Conservation (phyloP, 257 asterid species). For the Lycium ferocissimum region DNA sequence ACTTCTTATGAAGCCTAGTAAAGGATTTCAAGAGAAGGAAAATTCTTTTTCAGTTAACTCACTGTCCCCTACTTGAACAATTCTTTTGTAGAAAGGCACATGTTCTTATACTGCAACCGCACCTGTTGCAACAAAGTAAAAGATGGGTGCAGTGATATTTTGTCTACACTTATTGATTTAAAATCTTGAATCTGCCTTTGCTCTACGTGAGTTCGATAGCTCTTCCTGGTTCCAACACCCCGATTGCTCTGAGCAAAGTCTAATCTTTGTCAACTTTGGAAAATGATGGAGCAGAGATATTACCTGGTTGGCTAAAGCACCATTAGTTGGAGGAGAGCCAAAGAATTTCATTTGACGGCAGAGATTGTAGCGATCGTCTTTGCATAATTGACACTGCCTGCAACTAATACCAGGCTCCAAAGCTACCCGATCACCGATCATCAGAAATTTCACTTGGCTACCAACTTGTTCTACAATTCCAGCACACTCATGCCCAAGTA, state of each 20-base stretch:
- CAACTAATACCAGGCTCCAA: constrained; percentile 51
- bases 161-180: no score
- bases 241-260: background rate
- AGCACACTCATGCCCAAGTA: constrained; percentile 57
- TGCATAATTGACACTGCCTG: constrained; percentile 44
- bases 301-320: constrained; percentile 55
- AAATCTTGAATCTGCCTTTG: no score
- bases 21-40: constrained; percentile 20
- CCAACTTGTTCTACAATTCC: constrained; percentile 49
- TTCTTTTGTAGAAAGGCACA: no score
- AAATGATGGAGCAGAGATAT: background rate
- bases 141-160: no score
- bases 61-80: background rate
- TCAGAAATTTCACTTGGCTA: constrained; percentile 39
- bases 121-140: no score
- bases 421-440: constrained; percentile 47
- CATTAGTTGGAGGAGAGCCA: constrained; percentile 55
- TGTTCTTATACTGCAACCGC: no score
- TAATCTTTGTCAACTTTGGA: background rate
- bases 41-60: background rate
- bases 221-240: background rate
- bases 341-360: constrained; percentile 44
- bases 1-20: constrained; percentile 9
- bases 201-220: background rate
- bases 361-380: constrained; percentile 44